Evolutionary conservation across 192 early-diverging fungal species (phyloP).

Genomic region (Coemansia sp.): DNA sequence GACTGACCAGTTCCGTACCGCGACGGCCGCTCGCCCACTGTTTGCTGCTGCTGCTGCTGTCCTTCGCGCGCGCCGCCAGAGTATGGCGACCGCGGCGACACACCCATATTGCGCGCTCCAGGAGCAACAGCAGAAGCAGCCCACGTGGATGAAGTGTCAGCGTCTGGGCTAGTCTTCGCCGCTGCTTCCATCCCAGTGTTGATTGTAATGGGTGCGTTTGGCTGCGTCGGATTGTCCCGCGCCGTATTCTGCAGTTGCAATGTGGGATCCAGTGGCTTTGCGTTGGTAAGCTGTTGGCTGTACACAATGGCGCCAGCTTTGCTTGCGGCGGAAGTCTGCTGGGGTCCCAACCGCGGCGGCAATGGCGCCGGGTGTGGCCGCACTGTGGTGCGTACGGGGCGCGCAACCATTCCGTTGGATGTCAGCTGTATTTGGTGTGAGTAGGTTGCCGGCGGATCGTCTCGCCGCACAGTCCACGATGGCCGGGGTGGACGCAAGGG

Average conservation of each 20-base stretch:
- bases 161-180: not conserved
- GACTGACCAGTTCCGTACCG: constrained; percentile 22
- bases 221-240: not conserved
- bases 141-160: constrained; percentile 1
- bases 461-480: constrained; percentile 48
- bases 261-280: constrained; percentile 18
- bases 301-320: not conserved
- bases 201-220: constrained; percentile 28
- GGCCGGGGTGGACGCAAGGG: constrained; percentile 44
- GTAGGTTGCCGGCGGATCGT: constrained; percentile 40
- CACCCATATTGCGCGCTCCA: constrained; percentile 1
- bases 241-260: constrained; percentile 12
- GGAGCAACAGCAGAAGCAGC: too few species aligned
- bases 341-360: not conserved
- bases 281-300: constrained; percentile 5
- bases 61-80: constrained; percentile 11
- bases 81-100: constrained; percentile 22
- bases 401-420: constrained; percentile 34
- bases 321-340: too few species aligned
- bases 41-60: not conserved
- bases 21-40: constrained; percentile 13
- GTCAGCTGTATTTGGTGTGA: constrained; percentile 28
- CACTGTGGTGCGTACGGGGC: constrained; percentile 8
- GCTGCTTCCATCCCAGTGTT: constrained; percentile 14
- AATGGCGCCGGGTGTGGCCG: not conserved